These are phyloP conservation scores for Saccharomycopsis malanga DNA, from an alignment of 805 yeast genomes.

Conservation along the genomic window DNA sequence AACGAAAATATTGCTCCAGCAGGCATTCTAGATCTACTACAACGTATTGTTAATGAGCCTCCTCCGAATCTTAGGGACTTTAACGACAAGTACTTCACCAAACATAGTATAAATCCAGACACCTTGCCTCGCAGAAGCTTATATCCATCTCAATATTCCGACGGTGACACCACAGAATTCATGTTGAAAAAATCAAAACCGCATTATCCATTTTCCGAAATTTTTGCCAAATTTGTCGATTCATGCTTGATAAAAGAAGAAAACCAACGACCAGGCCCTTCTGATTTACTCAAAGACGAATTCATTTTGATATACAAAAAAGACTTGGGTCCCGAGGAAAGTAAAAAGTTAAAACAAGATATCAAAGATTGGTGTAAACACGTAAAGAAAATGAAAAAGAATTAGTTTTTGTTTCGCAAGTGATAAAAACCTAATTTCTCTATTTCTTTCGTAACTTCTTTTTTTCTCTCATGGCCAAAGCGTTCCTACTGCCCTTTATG, in stretches of 20 bases:
- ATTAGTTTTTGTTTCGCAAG: no score
- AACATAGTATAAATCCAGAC: constrained; percentile 27
- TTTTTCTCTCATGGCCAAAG: no score
- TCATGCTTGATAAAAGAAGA: constrained; percentile 70
- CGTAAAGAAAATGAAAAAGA: constrained; percentile 24
- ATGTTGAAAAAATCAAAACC: constrained; percentile 7
- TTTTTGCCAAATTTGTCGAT: constrained; percentile 62
- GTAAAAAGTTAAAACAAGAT: constrained; percentile 26
- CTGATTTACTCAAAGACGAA: constrained; percentile 45
- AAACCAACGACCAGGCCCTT: constrained; percentile 60
- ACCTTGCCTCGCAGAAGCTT: constrained; percentile 2
- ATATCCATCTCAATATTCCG: constrained; percentile 16
- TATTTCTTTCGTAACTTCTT: no score
- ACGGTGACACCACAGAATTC: not conserved
- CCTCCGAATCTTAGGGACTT: constrained; percentile 63
- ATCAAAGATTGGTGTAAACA: constrained; percentile 38
- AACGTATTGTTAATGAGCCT: constrained; percentile 87
- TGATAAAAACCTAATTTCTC: no score
- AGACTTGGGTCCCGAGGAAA: constrained; percentile 26
- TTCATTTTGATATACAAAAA: constrained; percentile 30
- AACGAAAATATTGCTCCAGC: constrained; percentile 51
- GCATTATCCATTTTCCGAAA: constrained; percentile 33
- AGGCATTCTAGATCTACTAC: constrained; percentile 84
- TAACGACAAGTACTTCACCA: constrained; percentile 27
- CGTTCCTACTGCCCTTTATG: no score